phyloP scores from a whole-genome alignment of 2,329 filamentous ascomycete genomes.

The Fusarium lyarnte region DNA sequence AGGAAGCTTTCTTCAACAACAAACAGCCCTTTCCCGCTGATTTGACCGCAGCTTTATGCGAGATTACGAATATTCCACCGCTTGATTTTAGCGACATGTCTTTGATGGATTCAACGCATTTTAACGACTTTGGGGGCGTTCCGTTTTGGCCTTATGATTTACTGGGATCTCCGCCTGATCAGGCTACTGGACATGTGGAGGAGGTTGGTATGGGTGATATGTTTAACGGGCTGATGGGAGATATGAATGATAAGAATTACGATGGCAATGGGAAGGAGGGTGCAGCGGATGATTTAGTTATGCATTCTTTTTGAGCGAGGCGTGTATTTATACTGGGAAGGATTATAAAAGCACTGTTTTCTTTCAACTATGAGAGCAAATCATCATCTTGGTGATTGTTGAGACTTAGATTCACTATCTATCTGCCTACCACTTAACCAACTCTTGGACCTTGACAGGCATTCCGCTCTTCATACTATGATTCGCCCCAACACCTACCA shows the following conservation, averaged over 20 bases:
- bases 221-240: neutral
- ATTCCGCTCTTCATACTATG: constrained; percentile 55
- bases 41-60: neutral
- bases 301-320: neutral
- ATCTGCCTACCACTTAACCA: constrained; percentile 27
- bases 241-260: neutral
- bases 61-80: constrained; percentile 17
- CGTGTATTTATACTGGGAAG: neutral
- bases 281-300: rapidly evolving
- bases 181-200: rapidly evolving
- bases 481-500: constrained; percentile 69
- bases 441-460: constrained; percentile 37
- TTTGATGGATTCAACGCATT: neutral
- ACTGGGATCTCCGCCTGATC: neutral
- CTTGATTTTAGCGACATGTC: constrained; percentile 9
- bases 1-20: constrained; percentile 8
- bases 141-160: constrained; percentile 13
- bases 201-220: neutral
- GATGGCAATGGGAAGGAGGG: rapidly evolving
- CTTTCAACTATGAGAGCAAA: neutral
- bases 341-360: neutral
- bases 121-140: neutral
- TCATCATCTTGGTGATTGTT: rapidly evolving
- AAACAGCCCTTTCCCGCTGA: neutral
- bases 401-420: neutral